A percentile compares a stretch with the other conserved stretches of the same genome.
Evolutionary conservation across 2,329 filamentous ascomycete genomes (phyloP).

Genomic region (Hypoxylon sp.): DNA sequence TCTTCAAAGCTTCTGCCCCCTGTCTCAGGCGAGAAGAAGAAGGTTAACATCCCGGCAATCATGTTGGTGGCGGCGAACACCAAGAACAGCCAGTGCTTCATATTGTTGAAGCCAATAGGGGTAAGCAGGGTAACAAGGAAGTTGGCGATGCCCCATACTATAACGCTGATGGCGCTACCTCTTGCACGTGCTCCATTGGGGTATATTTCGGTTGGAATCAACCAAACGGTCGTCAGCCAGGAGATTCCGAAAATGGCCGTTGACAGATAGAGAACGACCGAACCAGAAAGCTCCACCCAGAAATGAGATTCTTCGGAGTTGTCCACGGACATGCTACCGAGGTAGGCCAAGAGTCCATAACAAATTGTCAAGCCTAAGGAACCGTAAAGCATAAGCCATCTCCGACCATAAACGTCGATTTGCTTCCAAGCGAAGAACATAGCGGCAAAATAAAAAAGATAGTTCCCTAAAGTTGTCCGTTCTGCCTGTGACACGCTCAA

Average conservation of each 20-base stretch:
- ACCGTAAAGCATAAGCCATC: conserved; percentile 68
- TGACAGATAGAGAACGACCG: conserved; percentile 67
- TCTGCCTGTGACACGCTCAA: conserved; percentile 67
- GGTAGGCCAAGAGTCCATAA: conserved; percentile 67
- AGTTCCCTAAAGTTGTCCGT: conserved; percentile 72
- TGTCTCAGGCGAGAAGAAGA: conserved; percentile 65
- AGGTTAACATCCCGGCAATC: conserved; percentile 70
- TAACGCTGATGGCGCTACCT: conserved; percentile 68
- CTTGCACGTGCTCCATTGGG: conserved; percentile 68
- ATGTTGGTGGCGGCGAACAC: conserved; percentile 69
- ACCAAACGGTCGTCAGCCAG: conserved; percentile 72
- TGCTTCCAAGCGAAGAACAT: conserved; percentile 74
- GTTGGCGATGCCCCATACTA: conserved; percentile 71
- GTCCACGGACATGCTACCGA: conserved; percentile 64
- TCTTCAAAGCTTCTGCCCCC: conserved; percentile 72
- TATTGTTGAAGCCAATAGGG: conserved; percentile 71
- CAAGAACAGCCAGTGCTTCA: conserved; percentile 71
- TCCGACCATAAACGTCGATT: conserved; percentile 69
- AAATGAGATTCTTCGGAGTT: conserved; percentile 58
- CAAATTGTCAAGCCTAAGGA: conserved; percentile 63
- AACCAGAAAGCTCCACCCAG: conserved; percentile 65
- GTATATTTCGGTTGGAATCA: conserved; percentile 72
- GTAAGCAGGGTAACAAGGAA: conserved; percentile 71
- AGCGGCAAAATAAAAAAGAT: conserved; percentile 71
- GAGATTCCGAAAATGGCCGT: conserved; percentile 74